Base-by-base conservation (phyloP, 805 yeast species). In the Ogataea glucozyma region DNA sequence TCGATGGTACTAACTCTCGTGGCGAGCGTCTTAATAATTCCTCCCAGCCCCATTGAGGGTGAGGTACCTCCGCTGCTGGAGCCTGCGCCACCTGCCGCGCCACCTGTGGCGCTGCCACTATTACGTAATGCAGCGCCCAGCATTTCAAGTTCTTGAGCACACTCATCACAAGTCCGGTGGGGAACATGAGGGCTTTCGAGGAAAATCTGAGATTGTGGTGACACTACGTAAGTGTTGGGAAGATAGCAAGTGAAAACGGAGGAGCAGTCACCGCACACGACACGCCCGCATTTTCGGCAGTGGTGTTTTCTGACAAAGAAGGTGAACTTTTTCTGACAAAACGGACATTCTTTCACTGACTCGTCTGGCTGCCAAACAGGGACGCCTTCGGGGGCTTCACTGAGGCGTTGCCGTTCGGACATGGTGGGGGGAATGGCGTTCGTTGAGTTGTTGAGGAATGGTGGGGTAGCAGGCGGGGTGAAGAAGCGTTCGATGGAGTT, bases 271-370 rank as follows among this genome's bases (percentile, higher is more conserved):
- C 79, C 83, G 62, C 96, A 88, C 13, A 83, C 86, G 0, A 88
- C 83, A 24, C 79, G 69, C 3, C 96, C 96, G 65, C 96, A 88
- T 45, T 67, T 71, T 40, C 93, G 71, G 62, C 96, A 88, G 61
- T 88, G 96, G 64, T 88, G 96, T 43, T 89, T 73, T 44, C 96
- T 72, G 58, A 70, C 76, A 61, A 84, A 80, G 43, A 86, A 62
- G 2, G 81, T 69, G 65, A 81, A 88, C 29, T 50, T 41, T 1
- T 59, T 47, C 22, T 58, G 56, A 60, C 96, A 88, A 4, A 79
- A 54, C 16, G 71, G 70, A 57, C 96, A 88, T 2, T 54, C 56
- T 0, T 49, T 17, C 1, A 67, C 83, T 1, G 67, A 77, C 4
- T 64, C 67, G 60, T 88, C 95, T 3, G 78, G 73, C 64, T 88